These are phyloP conservation scores for Dothiorella sarmentorum DNA, from an alignment of 2,329 filamentous ascomycete genomes.

Conservation along the genomic window DNA sequence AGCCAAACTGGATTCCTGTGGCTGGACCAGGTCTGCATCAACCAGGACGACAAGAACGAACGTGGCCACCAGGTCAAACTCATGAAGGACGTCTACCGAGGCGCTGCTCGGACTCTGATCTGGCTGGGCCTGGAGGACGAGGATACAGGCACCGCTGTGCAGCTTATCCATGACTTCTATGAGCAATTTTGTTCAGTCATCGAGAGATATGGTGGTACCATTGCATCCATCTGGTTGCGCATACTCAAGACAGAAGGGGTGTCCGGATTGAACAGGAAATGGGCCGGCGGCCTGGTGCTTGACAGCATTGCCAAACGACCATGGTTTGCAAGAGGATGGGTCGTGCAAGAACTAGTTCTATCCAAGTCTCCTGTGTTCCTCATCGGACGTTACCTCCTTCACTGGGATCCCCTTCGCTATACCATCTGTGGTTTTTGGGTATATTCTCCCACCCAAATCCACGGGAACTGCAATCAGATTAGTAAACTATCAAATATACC, in stretches of 20 bases:
- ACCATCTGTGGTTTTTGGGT: too few relatives aligned
- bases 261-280: too few relatives aligned
- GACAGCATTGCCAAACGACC: neutral
- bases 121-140: conserved; percentile 19
- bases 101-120: neutral
- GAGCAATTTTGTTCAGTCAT: too few relatives aligned
- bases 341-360: neutral
- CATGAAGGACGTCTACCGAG: conserved; percentile 16
- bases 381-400: neutral
- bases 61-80: conserved; percentile 10
- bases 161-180: neutral
- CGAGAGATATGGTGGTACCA: too few relatives aligned
- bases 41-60: conserved; percentile 17
- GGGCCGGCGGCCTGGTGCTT: neutral
- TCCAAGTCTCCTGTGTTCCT: neutral
- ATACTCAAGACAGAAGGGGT: too few relatives aligned
- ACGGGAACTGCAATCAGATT: too few relatives aligned
- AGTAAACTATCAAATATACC: too few relatives aligned
- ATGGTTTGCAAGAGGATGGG: neutral
- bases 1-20: conserved; percentile 10
- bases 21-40: conserved; percentile 20
- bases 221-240: too few relatives aligned
- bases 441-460: too few relatives aligned
- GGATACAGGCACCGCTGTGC: neutral
- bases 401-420: neutral